A percentile compares a stretch with the other conserved stretches of the same genome.
Evolutionary conservation across 2,329 filamentous ascomycete species (phyloP).

Genomic region (Aspergillus oerlinghausenensis): DNA sequence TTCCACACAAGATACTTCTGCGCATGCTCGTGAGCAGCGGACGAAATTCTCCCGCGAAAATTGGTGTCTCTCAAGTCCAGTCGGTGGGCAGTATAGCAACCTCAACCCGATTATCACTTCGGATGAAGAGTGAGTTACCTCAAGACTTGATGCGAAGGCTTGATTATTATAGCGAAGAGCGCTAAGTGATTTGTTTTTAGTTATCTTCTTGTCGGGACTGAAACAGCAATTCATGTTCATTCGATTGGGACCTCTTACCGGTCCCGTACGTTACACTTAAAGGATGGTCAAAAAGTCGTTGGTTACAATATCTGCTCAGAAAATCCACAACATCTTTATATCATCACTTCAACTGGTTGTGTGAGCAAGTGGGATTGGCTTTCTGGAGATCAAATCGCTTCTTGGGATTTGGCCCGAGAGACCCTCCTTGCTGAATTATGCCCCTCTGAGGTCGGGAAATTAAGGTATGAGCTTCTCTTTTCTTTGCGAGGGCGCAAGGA

Average conservation of each 20-base stretch:
- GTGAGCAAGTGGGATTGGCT: slow-evolving; percentile 59
- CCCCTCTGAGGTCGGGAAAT: slow-evolving; percentile 15
- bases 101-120: slow-evolving; percentile 54
- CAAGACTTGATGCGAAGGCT: background rate
- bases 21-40: slow-evolving; percentile 13
- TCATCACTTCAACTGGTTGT: slow-evolving; percentile 48
- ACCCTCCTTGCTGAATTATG: slow-evolving; percentile 29
- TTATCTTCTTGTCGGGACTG: slow-evolving; percentile 69
- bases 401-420: slow-evolving; percentile 40
- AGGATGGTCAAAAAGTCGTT: slow-evolving; percentile 44
- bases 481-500: slow-evolving; percentile 34
- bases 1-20: background rate
- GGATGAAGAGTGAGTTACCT: slow-evolving; percentile 50
- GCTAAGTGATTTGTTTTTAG: slow-evolving; percentile 38
- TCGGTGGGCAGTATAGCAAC: slow-evolving; percentile 53
- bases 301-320: slow-evolving; percentile 49
- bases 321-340: slow-evolving; percentile 50
- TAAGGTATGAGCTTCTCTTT: slow-evolving; percentile 33
- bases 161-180: background rate
- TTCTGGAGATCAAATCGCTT: slow-evolving; percentile 40
- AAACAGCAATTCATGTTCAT: slow-evolving; percentile 73
- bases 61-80: slow-evolving; percentile 48
- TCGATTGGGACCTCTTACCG: slow-evolving; percentile 76
- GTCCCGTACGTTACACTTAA: slow-evolving; percentile 62
- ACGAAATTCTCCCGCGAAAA: slow-evolving; percentile 6